phyloP scores from a whole-genome alignment of 352 stramenopile species.

The Globisporangium nunn region DNA sequence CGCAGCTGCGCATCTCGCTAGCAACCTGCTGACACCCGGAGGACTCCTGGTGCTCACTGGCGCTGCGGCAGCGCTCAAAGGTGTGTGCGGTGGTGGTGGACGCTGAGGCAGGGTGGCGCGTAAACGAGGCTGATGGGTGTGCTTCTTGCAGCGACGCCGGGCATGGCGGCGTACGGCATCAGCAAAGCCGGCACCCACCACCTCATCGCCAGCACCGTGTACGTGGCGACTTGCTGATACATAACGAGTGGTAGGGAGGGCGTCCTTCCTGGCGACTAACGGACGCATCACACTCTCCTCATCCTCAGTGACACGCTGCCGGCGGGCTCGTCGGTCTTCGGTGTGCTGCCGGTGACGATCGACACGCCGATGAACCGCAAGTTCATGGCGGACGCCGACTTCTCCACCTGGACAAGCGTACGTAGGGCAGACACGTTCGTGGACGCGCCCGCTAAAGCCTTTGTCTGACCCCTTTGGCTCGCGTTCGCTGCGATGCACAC shows the following conservation, averaged over 20 bases:
- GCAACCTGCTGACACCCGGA: slow-evolving; percentile 42
- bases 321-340: slow-evolving; percentile 38
- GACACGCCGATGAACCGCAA: slow-evolving; percentile 88
- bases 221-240: slow-evolving; percentile 12
- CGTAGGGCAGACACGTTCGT: background rate
- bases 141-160: slow-evolving; percentile 37
- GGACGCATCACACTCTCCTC: background rate
- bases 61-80: slow-evolving; percentile 66
- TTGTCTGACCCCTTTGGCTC: no score
- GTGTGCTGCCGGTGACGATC: slow-evolving; percentile 74
- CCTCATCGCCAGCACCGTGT: slow-evolving; percentile 77
- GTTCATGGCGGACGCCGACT: slow-evolving; percentile 82
- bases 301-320: slow-evolving; percentile 43
- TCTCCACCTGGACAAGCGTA: slow-evolving; percentile 78
- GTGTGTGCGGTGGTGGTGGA: slow-evolving; percentile 7
- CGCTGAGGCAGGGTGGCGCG: background rate
- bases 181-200: slow-evolving; percentile 89
- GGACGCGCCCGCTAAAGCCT: no score
- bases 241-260: no score
- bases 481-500: background rate
- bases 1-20: slow-evolving; percentile 76
- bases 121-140: background rate
- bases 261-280: background rate
- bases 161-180: slow-evolving; percentile 86
- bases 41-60: slow-evolving; percentile 82